Evolutionary conservation across 2,329 filamentous ascomycete genomes (phyloP).

Genomic region (Arachnopeziza araneosa): DNA sequence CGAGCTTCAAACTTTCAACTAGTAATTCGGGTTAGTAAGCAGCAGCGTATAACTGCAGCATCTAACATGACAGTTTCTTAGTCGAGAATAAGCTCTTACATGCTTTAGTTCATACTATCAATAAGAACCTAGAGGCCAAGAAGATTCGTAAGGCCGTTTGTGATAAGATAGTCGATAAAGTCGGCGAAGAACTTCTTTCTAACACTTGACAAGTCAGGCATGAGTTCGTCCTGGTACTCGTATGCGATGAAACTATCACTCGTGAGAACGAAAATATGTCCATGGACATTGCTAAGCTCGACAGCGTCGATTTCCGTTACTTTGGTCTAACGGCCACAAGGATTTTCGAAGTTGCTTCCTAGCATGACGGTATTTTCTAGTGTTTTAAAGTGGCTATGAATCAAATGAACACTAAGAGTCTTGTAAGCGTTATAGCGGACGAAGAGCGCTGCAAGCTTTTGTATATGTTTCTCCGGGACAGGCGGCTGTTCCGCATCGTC

Average conservation of each 20-base stretch:
- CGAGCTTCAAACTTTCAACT: no score
- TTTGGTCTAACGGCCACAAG: constrained; percentile 18
- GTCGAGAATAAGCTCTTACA: constrained; percentile 10
- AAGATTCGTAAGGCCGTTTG: constrained; percentile 14
- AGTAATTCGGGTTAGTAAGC: constrained; percentile 6
- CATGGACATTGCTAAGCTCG: not conserved
- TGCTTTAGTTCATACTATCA: constrained; percentile 4
- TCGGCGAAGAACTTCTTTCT: constrained; percentile 11
- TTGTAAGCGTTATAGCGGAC: constrained; percentile 15
- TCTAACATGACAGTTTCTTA: constrained; percentile 12
- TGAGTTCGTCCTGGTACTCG: not conserved
- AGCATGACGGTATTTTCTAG: constrained; percentile 21
- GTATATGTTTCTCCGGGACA: constrained; percentile 10
- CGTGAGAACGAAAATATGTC: not conserved
- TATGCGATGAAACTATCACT: no score
- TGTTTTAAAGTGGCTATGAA: constrained; percentile 24
- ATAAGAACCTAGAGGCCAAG: constrained; percentile 17
- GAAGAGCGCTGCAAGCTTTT: constrained; percentile 11
- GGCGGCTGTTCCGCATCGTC: constrained; percentile 10
- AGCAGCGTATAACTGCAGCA: constrained; percentile 2
- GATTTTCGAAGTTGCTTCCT: constrained; percentile 19
- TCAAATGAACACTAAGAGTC: constrained; percentile 18
- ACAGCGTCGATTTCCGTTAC: constrained; percentile 13
- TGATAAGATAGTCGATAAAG: constrained; percentile 11
- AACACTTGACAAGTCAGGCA: not conserved